A percentile compares a stretch with the other conserved stretches of the same genome.
These are phyloP conservation scores for Termitomyces sp. DNA, from an alignment of 768 basidiomycete genomes.

Conservation along the genomic window DNA sequence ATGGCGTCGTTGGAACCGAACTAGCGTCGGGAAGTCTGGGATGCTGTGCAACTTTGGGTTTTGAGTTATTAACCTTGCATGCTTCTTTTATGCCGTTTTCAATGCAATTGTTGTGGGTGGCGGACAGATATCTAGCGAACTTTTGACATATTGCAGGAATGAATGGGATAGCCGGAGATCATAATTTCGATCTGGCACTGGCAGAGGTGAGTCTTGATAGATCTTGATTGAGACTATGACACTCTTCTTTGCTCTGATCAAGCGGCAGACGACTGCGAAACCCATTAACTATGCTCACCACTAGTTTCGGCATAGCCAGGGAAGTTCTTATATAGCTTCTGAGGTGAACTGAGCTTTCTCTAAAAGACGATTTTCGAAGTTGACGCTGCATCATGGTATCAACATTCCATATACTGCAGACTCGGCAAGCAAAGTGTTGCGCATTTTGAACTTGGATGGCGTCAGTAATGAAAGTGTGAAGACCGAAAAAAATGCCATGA, in stretches of 20 bases:
- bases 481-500: background rate
- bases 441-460: background rate
- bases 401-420: background rate
- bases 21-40: background rate
- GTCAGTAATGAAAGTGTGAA: background rate
- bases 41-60: background rate
- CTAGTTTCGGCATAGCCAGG: background rate
- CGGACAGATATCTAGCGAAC: too few relatives aligned
- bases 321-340: background rate
- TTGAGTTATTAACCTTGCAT: background rate
- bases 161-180: background rate
- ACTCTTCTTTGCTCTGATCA: too few relatives aligned
- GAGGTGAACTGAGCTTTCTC: background rate
- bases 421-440: too few relatives aligned
- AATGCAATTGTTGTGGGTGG: background rate
- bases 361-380: background rate
- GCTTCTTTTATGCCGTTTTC: background rate
- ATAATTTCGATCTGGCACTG: too few relatives aligned
- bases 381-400: background rate
- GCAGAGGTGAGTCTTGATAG: background rate
- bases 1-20: slow-evolving; percentile 2
- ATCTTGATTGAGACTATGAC: background rate
- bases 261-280: too few relatives aligned
- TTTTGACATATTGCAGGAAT: background rate
- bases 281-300: background rate